Conservation (phyloP, 345 rosid species). For the Arabis alpina region DNA sequence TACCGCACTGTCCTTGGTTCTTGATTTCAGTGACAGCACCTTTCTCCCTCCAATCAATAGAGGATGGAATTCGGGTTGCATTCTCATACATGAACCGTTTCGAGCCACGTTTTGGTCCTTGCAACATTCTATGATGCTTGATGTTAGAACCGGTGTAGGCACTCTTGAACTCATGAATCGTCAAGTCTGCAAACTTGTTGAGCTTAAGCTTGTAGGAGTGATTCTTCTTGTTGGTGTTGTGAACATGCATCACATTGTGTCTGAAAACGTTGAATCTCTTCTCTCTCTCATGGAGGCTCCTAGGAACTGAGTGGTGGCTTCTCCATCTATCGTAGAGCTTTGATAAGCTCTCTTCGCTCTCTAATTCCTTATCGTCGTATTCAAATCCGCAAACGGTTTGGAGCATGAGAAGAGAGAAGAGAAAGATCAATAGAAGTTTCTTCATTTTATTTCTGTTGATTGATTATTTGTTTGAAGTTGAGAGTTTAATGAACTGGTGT, state of each 20-base stretch:
- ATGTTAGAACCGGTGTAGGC: constrained; percentile 69
- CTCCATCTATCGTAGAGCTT: constrained; percentile 84
- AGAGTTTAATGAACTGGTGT: constrained; percentile 23
- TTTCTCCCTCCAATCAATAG: constrained; percentile 78
- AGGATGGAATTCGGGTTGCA: constrained; percentile 41
- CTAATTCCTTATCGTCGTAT: constrained; percentile 67
- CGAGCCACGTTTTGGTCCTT: constrained; percentile 44
- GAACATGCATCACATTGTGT: constrained; percentile 74
- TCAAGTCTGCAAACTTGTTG: constrained; percentile 87
- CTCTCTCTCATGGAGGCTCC: constrained; percentile 65
- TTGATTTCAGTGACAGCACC: constrained; percentile 75
- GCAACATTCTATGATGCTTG: constrained; percentile 67
- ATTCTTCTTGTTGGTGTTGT: constrained; percentile 66
- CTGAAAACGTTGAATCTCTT: constrained; percentile 76
- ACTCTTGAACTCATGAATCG: constrained; percentile 64
- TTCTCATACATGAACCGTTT: constrained; percentile 67
- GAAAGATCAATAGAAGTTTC: constrained; percentile 43
- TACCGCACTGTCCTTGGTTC: constrained; percentile 85
- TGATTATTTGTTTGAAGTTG: constrained; percentile 21
- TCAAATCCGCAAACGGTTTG: constrained; percentile 56
- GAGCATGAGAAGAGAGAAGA: constrained; percentile 48
- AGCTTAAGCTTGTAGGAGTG: constrained; percentile 74
- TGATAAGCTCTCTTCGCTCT: constrained; percentile 65
- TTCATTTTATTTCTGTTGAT: constrained; percentile 31
- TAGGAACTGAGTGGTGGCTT: constrained; percentile 78